A percentile compares a stretch with the other conserved stretches of the same genome.
Evolutionary conservation across 192 early-diverging fungal genomes (phyloP).

Genomic region (Linnemannia schmuckeri): DNA sequence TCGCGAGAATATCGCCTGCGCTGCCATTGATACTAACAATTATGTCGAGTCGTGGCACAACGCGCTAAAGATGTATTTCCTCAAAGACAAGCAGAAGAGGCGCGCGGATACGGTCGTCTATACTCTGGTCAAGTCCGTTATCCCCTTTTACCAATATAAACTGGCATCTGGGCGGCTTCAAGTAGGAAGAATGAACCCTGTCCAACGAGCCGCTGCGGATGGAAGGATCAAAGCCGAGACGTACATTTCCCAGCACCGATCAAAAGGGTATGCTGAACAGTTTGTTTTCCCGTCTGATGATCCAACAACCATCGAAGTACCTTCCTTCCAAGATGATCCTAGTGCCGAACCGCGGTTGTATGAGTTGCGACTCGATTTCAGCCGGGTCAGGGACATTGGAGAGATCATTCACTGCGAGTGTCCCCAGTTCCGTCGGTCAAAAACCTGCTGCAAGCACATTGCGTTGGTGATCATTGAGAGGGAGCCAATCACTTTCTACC

Average conservation of each 20-base stretch:
- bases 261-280: not conserved
- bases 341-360: no score
- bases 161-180: not conserved
- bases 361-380: no score
- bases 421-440: not conserved
- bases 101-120: slow-evolving; percentile 11
- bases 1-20: slow-evolving; percentile 6
- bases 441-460: slow-evolving; percentile 19
- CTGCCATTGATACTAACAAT: slow-evolving; percentile 18
- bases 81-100: slow-evolving; percentile 20
- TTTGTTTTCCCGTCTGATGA: not conserved
- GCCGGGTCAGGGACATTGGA: no score
- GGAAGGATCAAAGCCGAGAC: not conserved
- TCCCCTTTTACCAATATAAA: slow-evolving; percentile 16
- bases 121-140: not conserved
- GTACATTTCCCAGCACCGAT: not conserved
- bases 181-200: not conserved
- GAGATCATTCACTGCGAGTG: no score
- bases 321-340: no score
- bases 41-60: slow-evolving; percentile 27
- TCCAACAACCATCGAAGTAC: no score
- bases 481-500: no score
- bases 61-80: slow-evolving; percentile 8
- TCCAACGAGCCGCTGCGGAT: not conserved
- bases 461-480: slow-evolving; percentile 2